A percentile compares a stretch with the other conserved stretches of the same genome.
These are phyloP conservation scores for Grigorovia transvaalensis DNA, from an alignment of 805 yeast genomes.

Conservation along the genomic window DNA sequence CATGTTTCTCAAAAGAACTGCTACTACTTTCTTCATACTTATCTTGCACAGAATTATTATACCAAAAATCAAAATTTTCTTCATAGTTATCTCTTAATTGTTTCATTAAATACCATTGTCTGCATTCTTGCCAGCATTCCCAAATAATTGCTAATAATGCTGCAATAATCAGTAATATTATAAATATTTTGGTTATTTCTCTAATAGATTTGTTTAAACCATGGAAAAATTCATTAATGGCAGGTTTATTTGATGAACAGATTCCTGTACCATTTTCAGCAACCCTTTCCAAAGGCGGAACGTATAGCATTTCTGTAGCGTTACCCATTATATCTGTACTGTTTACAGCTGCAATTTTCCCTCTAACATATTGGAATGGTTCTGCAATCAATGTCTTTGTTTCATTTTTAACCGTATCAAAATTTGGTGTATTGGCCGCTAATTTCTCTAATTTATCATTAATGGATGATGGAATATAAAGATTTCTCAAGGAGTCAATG, in stretches of 20 bases:
- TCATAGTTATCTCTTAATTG: conserved; percentile 24
- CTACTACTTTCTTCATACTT: neutral
- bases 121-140: conserved; percentile 35
- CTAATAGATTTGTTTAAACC: conserved; percentile 27
- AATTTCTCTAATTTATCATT: conserved; percentile 45
- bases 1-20: neutral
- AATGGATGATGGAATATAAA: conserved; percentile 58
- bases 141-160: conserved; percentile 37
- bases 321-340: conserved; percentile 17
- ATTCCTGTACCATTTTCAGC: conserved; percentile 19
- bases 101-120: conserved; percentile 39
- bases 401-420: conserved; percentile 49
- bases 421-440: conserved; percentile 49
- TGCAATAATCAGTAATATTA: conserved; percentile 30
- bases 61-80: neutral
- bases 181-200: conserved; percentile 30
- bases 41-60: neutral
- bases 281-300: conserved; percentile 29
- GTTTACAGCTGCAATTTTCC: conserved; percentile 30
- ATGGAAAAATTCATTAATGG: conserved; percentile 33
- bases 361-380: conserved; percentile 49
- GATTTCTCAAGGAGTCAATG: conserved; percentile 40
- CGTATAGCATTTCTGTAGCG: conserved; percentile 23
- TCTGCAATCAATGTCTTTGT: conserved; percentile 42
- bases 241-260: conserved; percentile 33